A percentile compares a stretch with the other conserved stretches of the same genome.
phyloP scores from a whole-genome alignment of 75 land plant species.

The Azolla pinnata region DNA sequence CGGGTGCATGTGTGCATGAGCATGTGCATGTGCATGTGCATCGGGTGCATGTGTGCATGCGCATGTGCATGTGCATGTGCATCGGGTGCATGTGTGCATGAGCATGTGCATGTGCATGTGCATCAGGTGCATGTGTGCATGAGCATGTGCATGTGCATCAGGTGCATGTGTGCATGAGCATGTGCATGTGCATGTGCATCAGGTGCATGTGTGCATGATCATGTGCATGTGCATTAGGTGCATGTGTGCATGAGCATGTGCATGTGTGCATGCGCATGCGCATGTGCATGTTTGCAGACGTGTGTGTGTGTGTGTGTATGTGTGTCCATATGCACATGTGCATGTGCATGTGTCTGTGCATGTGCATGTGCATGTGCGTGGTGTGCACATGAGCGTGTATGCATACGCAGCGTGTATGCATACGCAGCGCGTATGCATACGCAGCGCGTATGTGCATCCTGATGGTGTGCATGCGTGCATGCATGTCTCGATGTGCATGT shows the following conservation, averaged over 20 bases:
- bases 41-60: neutral
- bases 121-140: neutral
- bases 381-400: neutral
- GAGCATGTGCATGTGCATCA: neutral
- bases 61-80: neutral
- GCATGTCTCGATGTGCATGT: too few relatives aligned
- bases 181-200: too few relatives aligned
- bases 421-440: too few relatives aligned
- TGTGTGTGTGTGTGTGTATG: constrained; percentile 1
- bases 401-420: neutral
- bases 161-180: too few relatives aligned
- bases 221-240: neutral
- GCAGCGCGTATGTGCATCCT: too few relatives aligned
- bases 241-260: neutral
- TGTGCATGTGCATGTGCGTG: neutral
- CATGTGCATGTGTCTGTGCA: neutral
- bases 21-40: neutral
- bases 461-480: neutral
- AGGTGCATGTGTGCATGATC: neutral
- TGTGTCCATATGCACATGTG: neutral
- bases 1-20: neutral
- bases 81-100: neutral
- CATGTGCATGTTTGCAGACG: neutral
- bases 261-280: neutral
- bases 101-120: neutral